Conservation (phyloP, 1,139 yeast species). For the Saccharomycopsis hybrid region DNA sequence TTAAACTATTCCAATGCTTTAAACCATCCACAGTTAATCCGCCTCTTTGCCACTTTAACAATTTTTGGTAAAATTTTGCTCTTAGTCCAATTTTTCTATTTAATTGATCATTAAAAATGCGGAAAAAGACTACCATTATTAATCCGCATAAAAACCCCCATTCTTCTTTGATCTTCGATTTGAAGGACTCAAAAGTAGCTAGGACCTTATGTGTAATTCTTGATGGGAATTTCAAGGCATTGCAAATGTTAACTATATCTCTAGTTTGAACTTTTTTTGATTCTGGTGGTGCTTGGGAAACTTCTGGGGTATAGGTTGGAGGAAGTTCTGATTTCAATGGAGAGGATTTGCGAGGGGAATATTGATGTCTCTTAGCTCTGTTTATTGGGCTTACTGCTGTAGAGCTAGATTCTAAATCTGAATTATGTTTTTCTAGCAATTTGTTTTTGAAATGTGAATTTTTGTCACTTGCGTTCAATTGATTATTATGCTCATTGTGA, state of each 20-base stretch:
- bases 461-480: no score
- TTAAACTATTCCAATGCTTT: conserved; percentile 13
- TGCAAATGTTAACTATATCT: conserved; percentile 16
- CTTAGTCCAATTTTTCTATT: conserved; percentile 4
- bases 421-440: no score
- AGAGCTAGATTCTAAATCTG: no score
- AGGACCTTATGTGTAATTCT: conserved; percentile 7
- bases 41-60: conserved; percentile 20
- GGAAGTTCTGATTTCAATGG: conserved; percentile 15
- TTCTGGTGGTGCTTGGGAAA: no score
- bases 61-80: conserved; percentile 5
- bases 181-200: conserved; percentile 5
- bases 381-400: background rate
- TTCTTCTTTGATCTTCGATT: conserved; percentile 13
- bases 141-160: conserved; percentile 21
- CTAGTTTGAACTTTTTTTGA: conserved; percentile 3
- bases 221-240: conserved; percentile 15
- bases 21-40: conserved; percentile 16
- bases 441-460: no score
- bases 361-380: conserved; percentile 3
- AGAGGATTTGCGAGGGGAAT: conserved; percentile 19
- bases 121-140: conserved; percentile 5
- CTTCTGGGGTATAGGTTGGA: background rate
- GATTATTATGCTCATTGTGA: background rate
- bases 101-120: conserved; percentile 12